Base-by-base conservation (phyloP, 768 basidiomycete genomes). In the Suillus decipiens region DNA sequence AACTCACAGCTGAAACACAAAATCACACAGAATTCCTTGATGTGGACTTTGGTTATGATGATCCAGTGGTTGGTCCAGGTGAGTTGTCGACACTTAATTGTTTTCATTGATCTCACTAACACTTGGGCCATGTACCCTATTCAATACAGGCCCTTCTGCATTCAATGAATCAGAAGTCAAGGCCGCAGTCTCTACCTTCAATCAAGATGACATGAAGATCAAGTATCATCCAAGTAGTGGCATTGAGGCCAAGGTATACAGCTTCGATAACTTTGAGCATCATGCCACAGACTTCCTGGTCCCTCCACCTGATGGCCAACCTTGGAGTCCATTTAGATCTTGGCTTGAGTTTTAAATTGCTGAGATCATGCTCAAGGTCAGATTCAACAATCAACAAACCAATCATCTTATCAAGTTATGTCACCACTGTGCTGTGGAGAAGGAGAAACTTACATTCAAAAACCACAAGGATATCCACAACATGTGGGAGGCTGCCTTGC, bases 281-380 rank as follows among this genome's bases (percentile, higher is more conserved):
- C 43, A 22, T 34, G 19, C 36, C n/a, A 6, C 47, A 51, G 47
- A 42, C 10, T 33, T 24, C 19, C 53, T 28, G 17, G 60, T 56
- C 22, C 57, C 63, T 8, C 61, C 61, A 12, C 45, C 45, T 47
- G 45, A 47, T 2, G 33, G 54, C n/a, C 45, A 69, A 47, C 77
- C 75, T 1, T 80, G 75, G 75, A 28, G 59, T 1, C 77, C 76
- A 3, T 78, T 77, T 53, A 42, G 36, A 3, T 70, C 71, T 3
- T 61, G 66, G 5, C 31, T 69, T 5, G 70, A 79, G 45, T 78
- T 78, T 61, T 68, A 74, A 36, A 66, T 79, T 61, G 68, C 70
- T 0, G 66, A 75, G 53, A 53, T 77, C 31, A 64, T 67, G 2
- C 65, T 72, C 1, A 62, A 73, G 31, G 67, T 64, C 22, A 55